Base-by-base conservation (phyloP, 805 yeast genomes). In the Lachancea kluyveri region DNA sequence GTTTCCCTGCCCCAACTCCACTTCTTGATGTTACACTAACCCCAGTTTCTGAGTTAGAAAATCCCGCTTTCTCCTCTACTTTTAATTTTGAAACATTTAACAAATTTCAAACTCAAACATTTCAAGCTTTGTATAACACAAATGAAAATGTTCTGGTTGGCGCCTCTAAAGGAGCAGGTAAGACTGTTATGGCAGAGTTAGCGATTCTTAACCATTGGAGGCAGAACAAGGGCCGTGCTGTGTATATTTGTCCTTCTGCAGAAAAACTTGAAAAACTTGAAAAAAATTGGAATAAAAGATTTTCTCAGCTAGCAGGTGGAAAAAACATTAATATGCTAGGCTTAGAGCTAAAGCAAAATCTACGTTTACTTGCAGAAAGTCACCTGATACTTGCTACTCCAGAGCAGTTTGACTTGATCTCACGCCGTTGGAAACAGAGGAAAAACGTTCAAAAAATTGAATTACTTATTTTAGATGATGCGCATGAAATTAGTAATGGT, bases 341-440 rank as follows among this genome's bases (percentile, higher is more conserved):
- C 0, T 45, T 51, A 26, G 85, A 80, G 21, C 35, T 71, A 3
- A 40, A 68, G 1, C 45, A 57, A 1, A 92, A 87, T 47, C 48
- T 79, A 36, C 62, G 65, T 30, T 43, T 74, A 3, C 45, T 87
- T 5, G 75, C 76, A 1, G 60, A 63, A 18, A 71, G 75, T 35
- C 90, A 87, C 51, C 54, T 90, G 31, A 58, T 85, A 11, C 55
- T 90, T 9, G 74, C 85, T 4, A 86, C 96, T 0, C 95, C 95
- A 0, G 65, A 61, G 14, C 90, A 84, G 40, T 82, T 86, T 64
- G 88, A 84, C 39, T 42, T 63, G 4, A 46, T 87, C 1, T 73
- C 94, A 0, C 71, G 90, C 39, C 67, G 87, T 28, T 88, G 97
- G 97, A 78, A 78, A 43, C 81, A 77, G 41, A 67, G 94, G 35